A percentile compares a stretch with the other conserved stretches of the same genome.
These are phyloP conservation scores for Annulohypoxylon stygium DNA, from an alignment of 495 filamentous ascomycete species.

Conservation along the genomic window DNA sequence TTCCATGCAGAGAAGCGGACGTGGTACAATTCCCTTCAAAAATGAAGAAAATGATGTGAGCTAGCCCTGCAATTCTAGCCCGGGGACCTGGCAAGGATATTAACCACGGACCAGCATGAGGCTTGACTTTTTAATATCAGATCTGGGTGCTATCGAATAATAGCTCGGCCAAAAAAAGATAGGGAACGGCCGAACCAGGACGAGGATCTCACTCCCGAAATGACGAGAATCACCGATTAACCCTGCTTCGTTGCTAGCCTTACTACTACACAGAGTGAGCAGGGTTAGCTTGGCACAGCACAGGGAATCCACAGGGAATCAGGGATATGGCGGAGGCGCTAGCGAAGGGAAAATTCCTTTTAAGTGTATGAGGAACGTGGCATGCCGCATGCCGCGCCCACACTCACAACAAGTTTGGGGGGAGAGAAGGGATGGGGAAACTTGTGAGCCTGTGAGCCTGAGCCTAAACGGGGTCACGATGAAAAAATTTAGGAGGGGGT, in stretches of 20 bases:
- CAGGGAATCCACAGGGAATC: slow-evolving; percentile 38
- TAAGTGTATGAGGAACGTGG: slow-evolving; percentile 48
- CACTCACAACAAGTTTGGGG: slow-evolving; percentile 37
- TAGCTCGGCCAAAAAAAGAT: slow-evolving; percentile 50
- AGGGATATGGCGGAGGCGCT: slow-evolving; percentile 41
- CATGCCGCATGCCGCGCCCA: slow-evolving; percentile 48
- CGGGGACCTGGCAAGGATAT: slow-evolving; percentile 14
- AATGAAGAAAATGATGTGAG: neutral
- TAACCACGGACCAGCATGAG: slow-evolving; percentile 39
- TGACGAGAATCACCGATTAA: slow-evolving; percentile 54
- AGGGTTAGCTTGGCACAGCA: slow-evolving; percentile 37
- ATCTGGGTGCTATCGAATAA: slow-evolving; percentile 52
- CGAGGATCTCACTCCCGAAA: slow-evolving; percentile 54
- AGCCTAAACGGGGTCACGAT: slow-evolving; percentile 26
- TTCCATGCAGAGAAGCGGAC: neutral
- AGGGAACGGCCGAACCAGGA: slow-evolving; percentile 44
- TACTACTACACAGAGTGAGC: slow-evolving; percentile 32
- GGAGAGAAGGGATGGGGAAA: slow-evolving; percentile 41
- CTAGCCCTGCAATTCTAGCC: slow-evolving; percentile 10
- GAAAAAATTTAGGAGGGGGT: slow-evolving; percentile 21
- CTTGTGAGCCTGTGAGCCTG: slow-evolving; percentile 16
- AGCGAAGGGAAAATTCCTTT: slow-evolving; percentile 46
- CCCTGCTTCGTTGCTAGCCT: slow-evolving; percentile 47
- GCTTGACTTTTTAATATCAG: slow-evolving; percentile 51
- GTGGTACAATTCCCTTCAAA: slow-evolving; percentile 8